A percentile compares a stretch with the other conserved stretches of the same genome.
Conservation (phyloP, 2,329 filamentous ascomycete genomes). For the Neophaeococcomyces aloes region DNA sequence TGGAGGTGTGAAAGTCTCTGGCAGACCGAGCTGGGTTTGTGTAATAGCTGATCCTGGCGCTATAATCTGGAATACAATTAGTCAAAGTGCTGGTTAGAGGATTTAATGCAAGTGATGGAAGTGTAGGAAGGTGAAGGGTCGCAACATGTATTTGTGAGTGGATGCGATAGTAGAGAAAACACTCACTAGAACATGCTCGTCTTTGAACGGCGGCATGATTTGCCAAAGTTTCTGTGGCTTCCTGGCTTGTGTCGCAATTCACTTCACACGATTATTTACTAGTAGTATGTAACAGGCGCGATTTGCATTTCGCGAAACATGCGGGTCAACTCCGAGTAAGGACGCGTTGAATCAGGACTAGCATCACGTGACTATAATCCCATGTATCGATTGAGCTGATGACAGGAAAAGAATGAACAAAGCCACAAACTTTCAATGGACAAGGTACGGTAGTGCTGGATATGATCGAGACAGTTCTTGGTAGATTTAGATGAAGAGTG, state of each 20-base stretch:
- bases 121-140: too few relatives aligned
- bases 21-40: conserved; percentile 79
- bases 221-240: conserved; percentile 1
- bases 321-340: neutral
- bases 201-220: conserved; percentile 42
- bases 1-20: conserved; percentile 86
- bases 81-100: neutral
- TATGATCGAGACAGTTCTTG: too few relatives aligned
- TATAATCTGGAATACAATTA: conserved; percentile 33
- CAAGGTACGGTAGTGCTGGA: too few relatives aligned
- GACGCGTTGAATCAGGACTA: neutral
- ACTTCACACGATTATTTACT: neutral
- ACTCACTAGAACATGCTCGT: conserved; percentile 42
- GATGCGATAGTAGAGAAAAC: neutral
- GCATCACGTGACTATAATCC: neutral
- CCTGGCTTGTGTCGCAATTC: neutral
- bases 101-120: too few relatives aligned
- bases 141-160: neutral
- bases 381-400: neutral
- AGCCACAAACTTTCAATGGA: neutral
- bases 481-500: too few relatives aligned
- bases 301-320: neutral
- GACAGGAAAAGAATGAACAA: neutral
- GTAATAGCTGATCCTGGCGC: conserved; percentile 72
- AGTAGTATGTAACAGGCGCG: neutral